Conservation (phyloP, 805 yeast genomes). For the Teunomyces barrocoloradensis region DNA sequence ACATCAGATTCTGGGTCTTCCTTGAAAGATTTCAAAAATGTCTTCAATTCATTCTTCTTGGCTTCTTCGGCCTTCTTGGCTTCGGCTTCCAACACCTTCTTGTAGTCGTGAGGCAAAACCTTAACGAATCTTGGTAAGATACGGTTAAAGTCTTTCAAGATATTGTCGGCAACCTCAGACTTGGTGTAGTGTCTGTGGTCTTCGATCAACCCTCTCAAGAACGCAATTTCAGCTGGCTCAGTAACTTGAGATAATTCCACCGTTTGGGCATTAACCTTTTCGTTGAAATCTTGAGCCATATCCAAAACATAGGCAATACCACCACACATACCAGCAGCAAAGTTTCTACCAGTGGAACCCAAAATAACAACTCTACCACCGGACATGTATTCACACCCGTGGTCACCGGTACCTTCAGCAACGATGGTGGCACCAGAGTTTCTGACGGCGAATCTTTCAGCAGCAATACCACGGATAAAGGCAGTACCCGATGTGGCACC, state of each 20-base stretch:
- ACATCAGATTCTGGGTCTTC: conserved; percentile 84
- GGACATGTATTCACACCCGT: conserved; percentile 99
- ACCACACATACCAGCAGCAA: conserved; percentile 98
- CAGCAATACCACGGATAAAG: conserved; percentile 94
- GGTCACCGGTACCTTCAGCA: conserved; percentile 96
- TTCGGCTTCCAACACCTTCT: conserved; percentile 81
- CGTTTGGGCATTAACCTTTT: conserved; percentile 74
- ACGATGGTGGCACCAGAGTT: conserved; percentile 98
- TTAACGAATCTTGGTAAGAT: conserved; percentile 86
- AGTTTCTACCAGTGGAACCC: conserved; percentile 88
- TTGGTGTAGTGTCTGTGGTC: conserved; percentile 95
- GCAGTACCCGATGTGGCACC: conserved; percentile 97
- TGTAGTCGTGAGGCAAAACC: conserved; percentile 90
- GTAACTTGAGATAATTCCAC: conserved; percentile 74
- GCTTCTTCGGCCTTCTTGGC: conserved; percentile 61
- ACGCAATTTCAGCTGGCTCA: conserved; percentile 92
- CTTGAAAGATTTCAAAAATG: conserved; percentile 65
- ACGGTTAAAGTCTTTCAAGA: conserved; percentile 84
- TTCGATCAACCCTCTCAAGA: conserved; percentile 87
- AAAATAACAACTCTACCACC: conserved; percentile 96
- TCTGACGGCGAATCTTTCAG: conserved; percentile 97
- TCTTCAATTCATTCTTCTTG: conserved; percentile 62
- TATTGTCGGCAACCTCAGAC: conserved; percentile 82
- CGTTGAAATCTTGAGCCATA: conserved; percentile 87
- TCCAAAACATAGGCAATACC: conserved; percentile 97